phyloP scores from a whole-genome alignment of 129 eudicot genomes.

The Solidago caesia region DNA sequence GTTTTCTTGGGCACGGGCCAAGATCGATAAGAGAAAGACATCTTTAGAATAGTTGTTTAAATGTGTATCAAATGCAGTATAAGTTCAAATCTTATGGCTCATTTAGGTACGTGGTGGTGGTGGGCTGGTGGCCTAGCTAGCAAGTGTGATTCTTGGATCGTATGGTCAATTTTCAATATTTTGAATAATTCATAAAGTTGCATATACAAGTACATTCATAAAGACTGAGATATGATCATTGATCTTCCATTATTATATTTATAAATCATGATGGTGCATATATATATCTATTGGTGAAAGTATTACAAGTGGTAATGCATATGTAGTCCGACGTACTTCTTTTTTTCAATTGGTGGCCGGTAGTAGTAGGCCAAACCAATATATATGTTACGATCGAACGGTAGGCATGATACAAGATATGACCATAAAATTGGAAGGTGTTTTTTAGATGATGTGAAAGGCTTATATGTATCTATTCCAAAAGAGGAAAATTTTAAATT shows the following conservation, averaged over 20 bases:
- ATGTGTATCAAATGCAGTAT: slow-evolving; percentile 9
- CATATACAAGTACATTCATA: slow-evolving; percentile 8
- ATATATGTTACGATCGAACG: slow-evolving; percentile 7
- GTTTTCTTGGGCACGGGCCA: slow-evolving; percentile 23
- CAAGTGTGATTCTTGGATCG: slow-evolving; percentile 14
- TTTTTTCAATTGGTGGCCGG: slow-evolving; percentile 16
- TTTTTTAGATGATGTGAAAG: slow-evolving; percentile 29
- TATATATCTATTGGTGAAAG: slow-evolving; percentile 6
- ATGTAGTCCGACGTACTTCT: slow-evolving; percentile 18
- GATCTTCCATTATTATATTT: slow-evolving; percentile 17
- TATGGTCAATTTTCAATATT: slow-evolving; percentile 31
- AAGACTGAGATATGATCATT: not conserved
- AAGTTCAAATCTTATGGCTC: not conserved
- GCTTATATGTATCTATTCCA: slow-evolving; percentile 7
- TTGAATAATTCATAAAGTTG: slow-evolving; percentile 15
- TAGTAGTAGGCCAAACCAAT: slow-evolving; percentile 12
- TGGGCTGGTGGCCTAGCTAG: slow-evolving; percentile 7
- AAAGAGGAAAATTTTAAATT: slow-evolving; percentile 5
- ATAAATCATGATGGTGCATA: too few species aligned
- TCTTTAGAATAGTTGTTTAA: not conserved
- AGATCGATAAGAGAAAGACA: slow-evolving; percentile 10
- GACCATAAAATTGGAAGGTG: slow-evolving; percentile 24
- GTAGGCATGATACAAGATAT: slow-evolving; percentile 18
- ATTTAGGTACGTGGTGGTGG: not conserved
- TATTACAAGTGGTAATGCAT: slow-evolving; percentile 26